Conservation (phyloP, 768 basidiomycete genomes). For the Phaffia tasmanica region DNA sequence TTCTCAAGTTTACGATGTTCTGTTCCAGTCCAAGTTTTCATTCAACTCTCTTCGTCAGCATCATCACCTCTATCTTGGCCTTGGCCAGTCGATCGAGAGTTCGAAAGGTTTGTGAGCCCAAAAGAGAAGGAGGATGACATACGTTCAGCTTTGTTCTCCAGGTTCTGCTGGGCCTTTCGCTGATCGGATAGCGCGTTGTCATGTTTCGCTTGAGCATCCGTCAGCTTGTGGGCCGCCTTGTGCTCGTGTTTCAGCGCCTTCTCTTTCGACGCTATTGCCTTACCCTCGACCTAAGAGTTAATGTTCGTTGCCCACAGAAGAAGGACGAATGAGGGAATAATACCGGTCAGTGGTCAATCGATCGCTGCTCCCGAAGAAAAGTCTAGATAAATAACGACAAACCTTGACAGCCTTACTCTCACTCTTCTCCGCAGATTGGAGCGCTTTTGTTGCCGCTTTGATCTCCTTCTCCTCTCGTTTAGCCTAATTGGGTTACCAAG, state of each 20-base stretch:
- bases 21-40: slow-evolving; percentile 18
- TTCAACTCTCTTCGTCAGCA: slow-evolving; percentile 25
- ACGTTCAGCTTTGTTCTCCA: slow-evolving; percentile 11
- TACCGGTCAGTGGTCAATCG: too few species aligned
- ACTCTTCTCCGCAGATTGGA: too few species aligned
- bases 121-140: too few species aligned
- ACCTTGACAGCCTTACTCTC: too few species aligned
- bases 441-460: too few species aligned
- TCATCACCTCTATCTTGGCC: neutral
- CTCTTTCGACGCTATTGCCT: slow-evolving; percentile 44
- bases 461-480: too few species aligned
- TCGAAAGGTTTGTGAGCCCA: slow-evolving; percentile 22
- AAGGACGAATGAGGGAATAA: too few species aligned
- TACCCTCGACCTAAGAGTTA: slow-evolving; percentile 40
- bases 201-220: slow-evolving; percentile 48
- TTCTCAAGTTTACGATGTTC: slow-evolving; percentile 30
- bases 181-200: slow-evolving; percentile 41
- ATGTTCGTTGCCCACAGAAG: too few species aligned
- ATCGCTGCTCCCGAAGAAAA: too few species aligned
- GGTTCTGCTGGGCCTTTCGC: slow-evolving; percentile 13
- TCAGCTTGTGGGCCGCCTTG: slow-evolving; percentile 45
- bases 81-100: too few species aligned
- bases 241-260: slow-evolving; percentile 49
- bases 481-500: neutral
- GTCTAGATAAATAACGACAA: neutral